These are phyloP conservation scores for Globisporangium barbulae DNA, from an alignment of 352 stramenopile genomes.

Conservation along the genomic window DNA sequence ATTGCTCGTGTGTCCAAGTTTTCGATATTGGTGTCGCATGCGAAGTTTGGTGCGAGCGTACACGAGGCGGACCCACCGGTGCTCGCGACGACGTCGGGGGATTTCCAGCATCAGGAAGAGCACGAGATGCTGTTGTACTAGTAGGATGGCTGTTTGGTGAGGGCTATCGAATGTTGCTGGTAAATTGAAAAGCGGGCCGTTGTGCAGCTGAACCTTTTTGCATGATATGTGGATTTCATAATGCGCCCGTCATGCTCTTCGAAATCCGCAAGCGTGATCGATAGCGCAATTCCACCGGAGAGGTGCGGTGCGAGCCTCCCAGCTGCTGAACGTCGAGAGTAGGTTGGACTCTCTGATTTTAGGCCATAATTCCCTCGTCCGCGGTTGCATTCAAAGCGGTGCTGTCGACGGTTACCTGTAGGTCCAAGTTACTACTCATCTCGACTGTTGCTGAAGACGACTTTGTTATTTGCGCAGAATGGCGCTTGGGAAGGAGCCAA, in stretches of 20 bases:
- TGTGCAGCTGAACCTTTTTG: too few species aligned
- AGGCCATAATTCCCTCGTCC: too few species aligned
- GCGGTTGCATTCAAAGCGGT: too few species aligned
- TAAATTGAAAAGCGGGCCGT: too few species aligned
- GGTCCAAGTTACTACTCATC: not conserved
- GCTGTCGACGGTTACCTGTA: not conserved
- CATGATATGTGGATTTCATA: too few species aligned
- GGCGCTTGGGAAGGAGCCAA: conserved; percentile 2
- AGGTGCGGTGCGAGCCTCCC: too few species aligned
- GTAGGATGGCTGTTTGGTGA: not conserved
- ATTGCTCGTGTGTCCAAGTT: conserved; percentile 9
- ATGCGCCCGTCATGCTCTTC: too few species aligned
- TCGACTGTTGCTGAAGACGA: not conserved
- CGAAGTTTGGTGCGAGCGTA: conserved; percentile 10
- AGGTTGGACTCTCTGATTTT: too few species aligned
- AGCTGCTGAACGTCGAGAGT: too few species aligned
- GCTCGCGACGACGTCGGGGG: conserved; percentile 9
- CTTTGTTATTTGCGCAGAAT: conserved; percentile 1
- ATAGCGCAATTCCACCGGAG: too few species aligned
- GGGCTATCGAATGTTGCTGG: too few species aligned
- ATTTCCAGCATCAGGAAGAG: conserved; percentile 15
- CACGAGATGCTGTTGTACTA: conserved; percentile 32
- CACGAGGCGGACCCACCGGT: conserved; percentile 11
- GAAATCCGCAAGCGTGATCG: too few species aligned
- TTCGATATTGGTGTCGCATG: conserved; percentile 10